Base-by-base conservation (phyloP, 148 eudicot genomes). In the Dianthus caryophyllus region DNA sequence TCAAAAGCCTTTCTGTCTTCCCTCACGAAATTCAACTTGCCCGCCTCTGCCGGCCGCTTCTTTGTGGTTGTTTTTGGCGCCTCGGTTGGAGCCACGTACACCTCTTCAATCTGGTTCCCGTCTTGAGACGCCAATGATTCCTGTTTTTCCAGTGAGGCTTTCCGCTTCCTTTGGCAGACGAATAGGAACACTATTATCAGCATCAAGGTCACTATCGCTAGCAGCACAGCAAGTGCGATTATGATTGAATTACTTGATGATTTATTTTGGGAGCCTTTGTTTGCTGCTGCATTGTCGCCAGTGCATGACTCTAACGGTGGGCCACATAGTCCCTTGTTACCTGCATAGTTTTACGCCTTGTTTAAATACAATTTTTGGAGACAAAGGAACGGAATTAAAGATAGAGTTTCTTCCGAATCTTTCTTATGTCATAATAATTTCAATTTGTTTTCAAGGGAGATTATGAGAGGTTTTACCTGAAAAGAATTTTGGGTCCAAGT, bases 321-420 rank as follows among this genome's bases (percentile, higher is more conserved):
- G 62, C 97, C 97, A 76, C 97, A 92, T 31, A 92, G 68, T 41
- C 62, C 85, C 65, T 79, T 80, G 69, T 92, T 89, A 31, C 94
- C 98, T 89, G 82, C 72, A 72, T 13, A 25, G 13, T 15, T 44
- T 24, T 16, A 18, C 18, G 44, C 44, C 10, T 41, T 9, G 8
- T 41, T 41, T 9, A 41, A 1, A 41, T 9, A 41, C 44, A 41
- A 41, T 6, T 41, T 9, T 41, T 6, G 44, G 11, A 41, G 11
- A 9, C 10, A 41, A 8, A 41, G 44, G 44, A 41, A 9, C 44
- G 11, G 44, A 33, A n/a, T 7, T 33, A 33, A 33, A n/a, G n/a
- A n/a, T n/a, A n/a, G n/a, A n/a, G n/a, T n/a, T n/a, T n/a, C 39
- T 33, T 33, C 39, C 39, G 8, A 33, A 33, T 33, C 8, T 2